A percentile compares a stretch with the other conserved stretches of the same genome.
These are phyloP conservation scores for Trifolium dubium DNA, from an alignment of 306 rosid species.

Conservation along the genomic window DNA sequence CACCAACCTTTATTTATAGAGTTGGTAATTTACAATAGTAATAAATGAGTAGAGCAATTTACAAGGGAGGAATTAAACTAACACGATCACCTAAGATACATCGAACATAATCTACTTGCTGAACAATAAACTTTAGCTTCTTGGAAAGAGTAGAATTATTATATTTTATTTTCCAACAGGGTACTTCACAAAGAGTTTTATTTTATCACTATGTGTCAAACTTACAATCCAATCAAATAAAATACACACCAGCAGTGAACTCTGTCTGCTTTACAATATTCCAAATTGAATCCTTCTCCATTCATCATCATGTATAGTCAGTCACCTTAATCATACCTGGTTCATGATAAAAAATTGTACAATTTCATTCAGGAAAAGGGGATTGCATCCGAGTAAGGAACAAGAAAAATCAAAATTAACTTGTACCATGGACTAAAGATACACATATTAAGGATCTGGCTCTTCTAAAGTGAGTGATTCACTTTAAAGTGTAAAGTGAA, in stretches of 20 bases:
- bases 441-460: too few species aligned
- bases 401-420: not conserved
- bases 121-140: not conserved
- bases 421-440: not conserved
- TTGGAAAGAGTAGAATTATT: not conserved
- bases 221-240: not conserved
- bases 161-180: too few species aligned
- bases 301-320: not conserved
- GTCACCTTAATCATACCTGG: not conserved
- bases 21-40: too few species aligned
- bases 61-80: too few species aligned
- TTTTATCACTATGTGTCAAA: too few species aligned
- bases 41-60: too few species aligned
- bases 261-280: not conserved
- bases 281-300: not conserved
- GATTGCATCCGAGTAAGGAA: not conserved
- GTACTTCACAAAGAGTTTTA: too few species aligned
- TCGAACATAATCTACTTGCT: not conserved
- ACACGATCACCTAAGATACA: not conserved
- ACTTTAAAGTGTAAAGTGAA: too few species aligned
- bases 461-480: too few species aligned
- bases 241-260: not conserved
- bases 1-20: not conserved
- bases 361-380: not conserved
- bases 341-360: not conserved